Conservation (phyloP, 148 eudicot species). For the Diospyros kaki region DNA sequence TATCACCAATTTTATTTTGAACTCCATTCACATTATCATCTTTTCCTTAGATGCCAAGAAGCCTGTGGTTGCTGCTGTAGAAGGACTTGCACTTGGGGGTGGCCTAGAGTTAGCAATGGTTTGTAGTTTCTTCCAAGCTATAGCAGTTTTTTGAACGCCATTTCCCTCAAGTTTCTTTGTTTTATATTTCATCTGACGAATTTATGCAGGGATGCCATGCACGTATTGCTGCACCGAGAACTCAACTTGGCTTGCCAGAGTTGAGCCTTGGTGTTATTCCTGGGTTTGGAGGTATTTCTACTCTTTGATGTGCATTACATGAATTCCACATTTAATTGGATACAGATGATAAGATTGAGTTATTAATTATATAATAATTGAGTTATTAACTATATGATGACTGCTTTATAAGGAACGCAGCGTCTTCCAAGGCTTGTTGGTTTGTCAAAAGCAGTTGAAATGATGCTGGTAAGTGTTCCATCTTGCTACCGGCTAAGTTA, state of each 20-base stretch:
- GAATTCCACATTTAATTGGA: neutral
- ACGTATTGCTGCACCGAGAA: constrained; percentile 71
- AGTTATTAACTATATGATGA: neutral
- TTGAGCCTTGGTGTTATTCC: constrained; percentile 88
- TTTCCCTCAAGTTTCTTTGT: neutral
- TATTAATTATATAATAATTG: neutral
- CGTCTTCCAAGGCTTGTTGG: constrained; percentile 96
- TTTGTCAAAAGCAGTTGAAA: constrained; percentile 65
- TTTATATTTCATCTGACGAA: constrained; percentile 2
- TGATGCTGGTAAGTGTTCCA: constrained; percentile 69
- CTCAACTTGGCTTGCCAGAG: constrained; percentile 92
- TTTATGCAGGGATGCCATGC: constrained; percentile 79
- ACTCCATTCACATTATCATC: neutral
- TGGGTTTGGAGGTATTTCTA: constrained; percentile 68
- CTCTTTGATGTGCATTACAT: neutral
- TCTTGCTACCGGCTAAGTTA: neutral
- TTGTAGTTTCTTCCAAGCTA: constrained; percentile 22
- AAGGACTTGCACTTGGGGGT: constrained; percentile 95
- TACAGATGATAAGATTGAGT: neutral
- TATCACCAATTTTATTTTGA: neutral
- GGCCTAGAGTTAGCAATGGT: constrained; percentile 94
- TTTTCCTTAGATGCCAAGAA: constrained; percentile 59
- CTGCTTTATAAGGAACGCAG: constrained; percentile 60
- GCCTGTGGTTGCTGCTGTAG: constrained; percentile 85
- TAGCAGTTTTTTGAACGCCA: neutral